Evolutionary conservation across 768 basidiomycete genomes (phyloP), one percentile per base, ranked within the genome.

Genomic region (Tylopilus intermedius): DNA sequence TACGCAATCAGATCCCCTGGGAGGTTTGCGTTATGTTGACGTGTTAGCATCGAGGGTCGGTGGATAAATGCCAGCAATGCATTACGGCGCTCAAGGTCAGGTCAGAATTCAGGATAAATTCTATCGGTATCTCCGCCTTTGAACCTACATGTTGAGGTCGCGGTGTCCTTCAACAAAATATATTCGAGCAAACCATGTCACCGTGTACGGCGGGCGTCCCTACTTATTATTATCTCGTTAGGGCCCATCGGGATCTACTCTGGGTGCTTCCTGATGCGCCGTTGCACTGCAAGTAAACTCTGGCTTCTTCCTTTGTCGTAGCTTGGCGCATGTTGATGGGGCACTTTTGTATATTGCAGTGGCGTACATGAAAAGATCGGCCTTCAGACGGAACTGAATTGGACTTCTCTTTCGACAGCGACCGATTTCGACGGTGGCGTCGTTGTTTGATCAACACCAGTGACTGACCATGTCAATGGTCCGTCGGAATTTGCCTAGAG

Each of bases 1-100:
- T 67, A 62, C 65, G 62, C 57, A 65, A 67, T 65, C 54, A 55
- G 56, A 54, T 56, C 60, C 54, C 47, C 52, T 49, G 47, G 40
- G 29, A 43, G 37, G 51, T 48, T 63, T 35, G 55, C 57, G 62
- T 63, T 44, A 60, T 58, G 64, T 42, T 65, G 60, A 67, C 64
- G 64, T 67, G 58, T 65, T 67, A 56, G 47, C 29, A 52, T 29
- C 11, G 65, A 67, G 55, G 64, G 65, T 65, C 57, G 43, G 39
- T 53, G 57, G 56, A 54, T 43, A 35, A 39, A 59, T 67, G 65
- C 65, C 65, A 65, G 59, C 62, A 66, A 51, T 41, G 46, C 59
- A 52, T 67, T 65, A 67, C 65, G 64, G 65, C 60, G 60, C 50
- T 32, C 57, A 50, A 55, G 33, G 22, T 33, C 35, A 18, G 18